phyloP scores from a whole-genome alignment of 148 eudicot genomes.

The Chenopodium suecicum region DNA sequence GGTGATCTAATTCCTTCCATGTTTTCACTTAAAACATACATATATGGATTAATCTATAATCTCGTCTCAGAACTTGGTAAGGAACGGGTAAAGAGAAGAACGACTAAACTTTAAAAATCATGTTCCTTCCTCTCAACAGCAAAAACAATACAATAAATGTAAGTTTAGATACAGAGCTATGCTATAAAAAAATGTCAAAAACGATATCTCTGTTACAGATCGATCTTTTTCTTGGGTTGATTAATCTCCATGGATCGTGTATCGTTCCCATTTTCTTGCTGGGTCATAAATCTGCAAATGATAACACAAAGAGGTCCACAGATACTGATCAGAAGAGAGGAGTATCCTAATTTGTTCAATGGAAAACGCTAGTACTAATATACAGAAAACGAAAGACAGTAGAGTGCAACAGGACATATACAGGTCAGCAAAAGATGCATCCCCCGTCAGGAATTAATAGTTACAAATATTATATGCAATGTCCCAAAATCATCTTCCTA shows the following conservation, averaged over 20 bases:
- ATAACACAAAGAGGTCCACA: not conserved
- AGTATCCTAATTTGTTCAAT: not conserved
- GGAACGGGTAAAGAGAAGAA: not conserved
- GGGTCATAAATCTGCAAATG: conserved; percentile 85
- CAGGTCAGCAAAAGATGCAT: not conserved
- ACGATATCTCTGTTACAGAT: not conserved
- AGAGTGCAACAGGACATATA: not conserved
- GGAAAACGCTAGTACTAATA: no score
- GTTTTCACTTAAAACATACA: not conserved
- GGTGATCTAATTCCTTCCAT: not conserved
- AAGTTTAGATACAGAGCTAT: conserved; percentile 11
- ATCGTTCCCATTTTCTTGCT: conserved; percentile 90
- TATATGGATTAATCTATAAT: not conserved
- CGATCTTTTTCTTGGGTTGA: not conserved
- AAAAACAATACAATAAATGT: not conserved
- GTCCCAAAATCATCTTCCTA: not conserved
- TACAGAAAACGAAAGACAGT: no score
- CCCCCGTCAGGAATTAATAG: not conserved
- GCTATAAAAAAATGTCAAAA: not conserved
- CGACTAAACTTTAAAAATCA: not conserved
- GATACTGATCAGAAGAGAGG: conserved; percentile 1
- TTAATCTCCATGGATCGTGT: conserved; percentile 92
- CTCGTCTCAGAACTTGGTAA: not conserved
- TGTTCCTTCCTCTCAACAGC: not conserved
- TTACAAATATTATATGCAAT: no score